phyloP scores from a whole-genome alignment of 352 stramenopile genomes.

The Phytophthora ohioensis region DNA sequence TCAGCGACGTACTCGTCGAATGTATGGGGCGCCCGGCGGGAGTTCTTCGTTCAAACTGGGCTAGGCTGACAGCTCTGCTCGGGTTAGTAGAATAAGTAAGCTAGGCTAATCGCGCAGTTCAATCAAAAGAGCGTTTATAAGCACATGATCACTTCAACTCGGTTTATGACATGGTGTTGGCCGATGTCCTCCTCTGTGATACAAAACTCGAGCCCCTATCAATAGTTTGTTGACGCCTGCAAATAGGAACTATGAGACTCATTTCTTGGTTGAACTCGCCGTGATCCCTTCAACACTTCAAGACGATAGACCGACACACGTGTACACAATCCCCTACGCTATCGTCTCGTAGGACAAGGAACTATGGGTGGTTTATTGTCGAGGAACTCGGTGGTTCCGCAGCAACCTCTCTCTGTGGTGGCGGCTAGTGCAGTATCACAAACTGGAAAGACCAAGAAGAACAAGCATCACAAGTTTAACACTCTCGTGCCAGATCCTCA shows the following conservation, averaged over 20 bases:
- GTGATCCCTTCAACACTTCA: neutral
- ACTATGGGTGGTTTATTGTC: slow-evolving; percentile 58
- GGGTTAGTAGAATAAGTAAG: slow-evolving; percentile 13
- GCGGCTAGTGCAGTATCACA: slow-evolving; percentile 21
- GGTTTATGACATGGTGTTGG: neutral
- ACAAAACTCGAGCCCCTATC: neutral
- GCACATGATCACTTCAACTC: neutral
- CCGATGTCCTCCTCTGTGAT: neutral
- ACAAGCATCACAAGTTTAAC: slow-evolving; percentile 52
- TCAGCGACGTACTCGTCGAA: slow-evolving; percentile 55
- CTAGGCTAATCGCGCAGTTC: neutral
- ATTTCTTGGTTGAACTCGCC: neutral
- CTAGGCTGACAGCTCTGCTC: slow-evolving; percentile 18
- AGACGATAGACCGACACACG: slow-evolving; percentile 1
- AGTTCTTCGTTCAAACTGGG: slow-evolving; percentile 61
- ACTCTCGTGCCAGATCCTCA: slow-evolving; percentile 51
- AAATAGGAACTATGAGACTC: slow-evolving; percentile 7
- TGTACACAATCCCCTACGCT: neutral
- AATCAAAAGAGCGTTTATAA: slow-evolving; percentile 1
- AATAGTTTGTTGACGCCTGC: slow-evolving; percentile 8
- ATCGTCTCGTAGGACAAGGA: slow-evolving; percentile 7
- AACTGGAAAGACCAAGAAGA: slow-evolving; percentile 29
- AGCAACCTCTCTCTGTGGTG: slow-evolving; percentile 42
- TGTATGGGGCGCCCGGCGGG: slow-evolving; percentile 52
- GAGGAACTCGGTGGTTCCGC: slow-evolving; percentile 55